These are phyloP conservation scores for Astrephomene gubernaculifera DNA, from an alignment of 139 green algal genomes.

Conservation along the genomic window DNA sequence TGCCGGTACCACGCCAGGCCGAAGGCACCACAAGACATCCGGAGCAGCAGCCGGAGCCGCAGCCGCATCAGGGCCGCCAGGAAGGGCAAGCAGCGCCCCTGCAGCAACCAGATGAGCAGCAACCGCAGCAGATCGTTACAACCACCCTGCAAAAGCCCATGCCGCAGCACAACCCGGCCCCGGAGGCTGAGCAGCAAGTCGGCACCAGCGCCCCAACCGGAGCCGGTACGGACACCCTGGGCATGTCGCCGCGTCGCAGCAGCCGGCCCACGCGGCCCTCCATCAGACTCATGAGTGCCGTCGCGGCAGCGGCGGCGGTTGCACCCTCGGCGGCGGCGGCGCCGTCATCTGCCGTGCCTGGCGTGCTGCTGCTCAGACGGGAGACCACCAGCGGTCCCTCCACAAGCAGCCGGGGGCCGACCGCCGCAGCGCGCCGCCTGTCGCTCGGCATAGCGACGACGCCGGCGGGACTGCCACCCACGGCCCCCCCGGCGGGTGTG, in stretches of 20 bases:
- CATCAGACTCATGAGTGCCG: background rate
- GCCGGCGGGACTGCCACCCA: constrained; percentile 9
- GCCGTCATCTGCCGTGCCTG: background rate
- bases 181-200: background rate
- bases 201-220: too few relatives aligned
- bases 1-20: too few relatives aligned
- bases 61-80: background rate
- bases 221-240: background rate
- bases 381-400: constrained; percentile 33
- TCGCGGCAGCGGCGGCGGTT: background rate
- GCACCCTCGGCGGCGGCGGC: background rate
- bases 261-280: constrained; percentile 20
- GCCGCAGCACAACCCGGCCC: background rate
- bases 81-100: background rate
- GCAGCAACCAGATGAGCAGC: background rate
- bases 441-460: background rate
- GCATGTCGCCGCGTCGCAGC: constrained; percentile 10
- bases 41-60: background rate
- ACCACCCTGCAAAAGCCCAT: background rate
- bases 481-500: background rate
- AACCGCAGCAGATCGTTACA: background rate
- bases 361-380: constrained; percentile 26
- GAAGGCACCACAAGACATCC: too few relatives aligned
- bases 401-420: background rate
- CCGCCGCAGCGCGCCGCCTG: background rate